Conservation (phyloP, 345 rosid species). For the Euphorbia peplus region DNA sequence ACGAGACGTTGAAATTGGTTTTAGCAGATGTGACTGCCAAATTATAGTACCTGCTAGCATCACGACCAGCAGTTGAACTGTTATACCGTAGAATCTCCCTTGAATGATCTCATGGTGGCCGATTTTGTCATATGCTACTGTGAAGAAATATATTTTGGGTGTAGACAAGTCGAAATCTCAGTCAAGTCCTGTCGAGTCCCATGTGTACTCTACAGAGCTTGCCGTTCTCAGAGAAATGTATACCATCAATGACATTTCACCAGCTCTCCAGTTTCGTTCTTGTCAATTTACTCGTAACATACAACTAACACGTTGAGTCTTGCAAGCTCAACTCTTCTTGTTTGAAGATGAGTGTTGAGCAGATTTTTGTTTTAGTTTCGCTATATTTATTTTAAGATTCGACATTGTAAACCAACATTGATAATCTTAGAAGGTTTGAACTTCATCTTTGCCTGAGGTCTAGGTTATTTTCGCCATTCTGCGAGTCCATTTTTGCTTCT, state of each 20-base stretch:
- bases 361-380: neutral
- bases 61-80: neutral
- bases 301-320: neutral
- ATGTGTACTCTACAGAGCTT: constrained; percentile 6
- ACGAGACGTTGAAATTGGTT: constrained; percentile 61
- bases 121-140: constrained; percentile 21
- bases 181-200: constrained; percentile 8
- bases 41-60: constrained; percentile 16
- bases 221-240: constrained; percentile 1
- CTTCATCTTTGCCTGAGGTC: too few species aligned
- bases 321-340: neutral
- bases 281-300: neutral
- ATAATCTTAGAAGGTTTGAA: neutral
- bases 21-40: constrained; percentile 40
- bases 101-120: constrained; percentile 22
- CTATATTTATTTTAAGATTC: neutral
- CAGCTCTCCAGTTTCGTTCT: neutral
- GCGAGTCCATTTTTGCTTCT: too few species aligned
- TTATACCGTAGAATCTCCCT: neutral
- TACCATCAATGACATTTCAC: neutral
- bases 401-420: neutral
- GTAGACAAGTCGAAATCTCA: constrained; percentile 16
- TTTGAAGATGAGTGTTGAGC: neutral
- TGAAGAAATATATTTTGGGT: constrained; percentile 23
- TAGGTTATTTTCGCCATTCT: too few species aligned